These are phyloP conservation scores for Tremellales sp. DNA, from an alignment of 1,284 basidiomycete genomes.

Conservation along the genomic window DNA sequence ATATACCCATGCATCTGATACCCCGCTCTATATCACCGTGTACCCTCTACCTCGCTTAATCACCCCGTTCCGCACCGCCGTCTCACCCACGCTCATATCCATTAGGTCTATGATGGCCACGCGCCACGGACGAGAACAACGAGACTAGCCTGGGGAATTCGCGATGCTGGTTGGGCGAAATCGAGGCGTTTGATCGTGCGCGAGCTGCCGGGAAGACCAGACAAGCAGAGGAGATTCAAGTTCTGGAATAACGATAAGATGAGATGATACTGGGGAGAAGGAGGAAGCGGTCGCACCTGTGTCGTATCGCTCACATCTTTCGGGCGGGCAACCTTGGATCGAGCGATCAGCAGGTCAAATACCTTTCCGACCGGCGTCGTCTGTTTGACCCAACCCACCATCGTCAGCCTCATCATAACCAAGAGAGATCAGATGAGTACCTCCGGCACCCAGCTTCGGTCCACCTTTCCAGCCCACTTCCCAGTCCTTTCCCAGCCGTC, in stretches of 20 bases:
- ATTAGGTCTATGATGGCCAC: no score
- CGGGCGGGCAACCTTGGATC: slow-evolving; percentile 12
- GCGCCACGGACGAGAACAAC: slow-evolving; percentile 19
- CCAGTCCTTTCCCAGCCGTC: slow-evolving; percentile 15
- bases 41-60: no score
- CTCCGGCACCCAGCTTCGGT: slow-evolving; percentile 26
- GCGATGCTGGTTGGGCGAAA: slow-evolving; percentile 16
- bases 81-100: no score
- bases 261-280: background rate
- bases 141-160: slow-evolving; percentile 21
- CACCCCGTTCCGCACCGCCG: no score
- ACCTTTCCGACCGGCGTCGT: slow-evolving; percentile 28
- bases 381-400: slow-evolving; percentile 7
- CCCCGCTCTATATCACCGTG: no score
- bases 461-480: slow-evolving; percentile 15
- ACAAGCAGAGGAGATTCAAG: slow-evolving; percentile 14
- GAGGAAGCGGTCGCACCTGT: background rate
- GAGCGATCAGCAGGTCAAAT: slow-evolving; percentile 20
- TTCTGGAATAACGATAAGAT: slow-evolving; percentile 10
- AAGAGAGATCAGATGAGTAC: slow-evolving; percentile 8
- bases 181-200: slow-evolving; percentile 1
- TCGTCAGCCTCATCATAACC: background rate
- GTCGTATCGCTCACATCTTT: background rate
- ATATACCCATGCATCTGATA: no score
- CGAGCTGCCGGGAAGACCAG: slow-evolving; percentile 8